Conservation (phyloP, 768 basidiomycete genomes). For the Macrolepiota albuminosa region DNA sequence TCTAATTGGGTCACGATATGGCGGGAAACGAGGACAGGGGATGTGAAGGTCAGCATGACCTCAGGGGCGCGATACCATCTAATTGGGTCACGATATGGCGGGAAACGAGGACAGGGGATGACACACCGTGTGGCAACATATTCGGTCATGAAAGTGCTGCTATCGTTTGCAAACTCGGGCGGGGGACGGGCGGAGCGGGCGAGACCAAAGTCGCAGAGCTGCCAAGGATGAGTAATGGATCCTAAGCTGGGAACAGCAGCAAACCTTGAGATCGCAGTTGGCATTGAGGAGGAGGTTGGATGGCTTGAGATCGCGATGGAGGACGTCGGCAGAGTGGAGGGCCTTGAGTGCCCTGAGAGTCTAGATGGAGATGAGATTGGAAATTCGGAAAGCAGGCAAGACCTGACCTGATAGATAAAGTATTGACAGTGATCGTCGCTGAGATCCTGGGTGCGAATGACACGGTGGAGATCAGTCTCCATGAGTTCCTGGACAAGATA, state of each 20-base stretch:
- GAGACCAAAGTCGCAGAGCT: conserved; percentile 87
- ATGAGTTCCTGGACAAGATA: conserved; percentile 65
- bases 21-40: background rate
- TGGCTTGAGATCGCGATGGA: conserved; percentile 94
- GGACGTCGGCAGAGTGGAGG: conserved; percentile 89
- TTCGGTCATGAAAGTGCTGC: conserved; percentile 84
- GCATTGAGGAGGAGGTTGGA: conserved; percentile 94
- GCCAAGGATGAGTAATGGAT: background rate
- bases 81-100: background rate
- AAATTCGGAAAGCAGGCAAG: background rate
- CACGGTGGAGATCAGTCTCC: conserved; percentile 94
- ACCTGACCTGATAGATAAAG: conserved; percentile 86
- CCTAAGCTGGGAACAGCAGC: conserved; percentile 13
- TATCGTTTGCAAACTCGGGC: conserved; percentile 68
- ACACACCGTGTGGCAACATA: conserved; percentile 88
- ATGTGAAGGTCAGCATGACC: conserved; percentile 91
- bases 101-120: background rate
- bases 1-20: conserved; percentile 29
- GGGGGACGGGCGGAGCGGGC: conserved; percentile 75
- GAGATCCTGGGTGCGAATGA: conserved; percentile 91
- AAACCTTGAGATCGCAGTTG: conserved; percentile 92
- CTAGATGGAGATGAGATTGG: conserved; percentile 26
- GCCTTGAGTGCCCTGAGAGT: conserved; percentile 93
- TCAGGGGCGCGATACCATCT: conserved; percentile 98
- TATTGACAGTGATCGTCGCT: conserved; percentile 97